Evolutionary conservation across 2,329 filamentous ascomycete genomes (phyloP).

Genomic region (Fusarium decemcellulare): DNA sequence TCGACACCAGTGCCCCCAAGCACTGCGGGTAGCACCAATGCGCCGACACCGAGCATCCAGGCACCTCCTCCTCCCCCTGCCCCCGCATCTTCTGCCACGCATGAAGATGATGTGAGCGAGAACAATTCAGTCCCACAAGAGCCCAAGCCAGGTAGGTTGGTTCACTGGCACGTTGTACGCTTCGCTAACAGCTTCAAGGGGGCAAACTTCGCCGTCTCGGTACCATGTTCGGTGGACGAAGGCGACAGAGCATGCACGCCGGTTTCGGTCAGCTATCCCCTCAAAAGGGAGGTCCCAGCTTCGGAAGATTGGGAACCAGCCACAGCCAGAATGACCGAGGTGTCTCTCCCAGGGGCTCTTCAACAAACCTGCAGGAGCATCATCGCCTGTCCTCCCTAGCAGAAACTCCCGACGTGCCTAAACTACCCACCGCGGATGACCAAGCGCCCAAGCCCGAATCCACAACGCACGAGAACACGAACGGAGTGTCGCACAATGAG

Average conservation of each 20-base stretch:
- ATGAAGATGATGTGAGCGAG: conserved; percentile 58
- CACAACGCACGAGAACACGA: conserved; percentile 59
- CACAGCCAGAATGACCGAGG: conserved; percentile 62
- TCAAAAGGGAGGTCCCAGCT: conserved; percentile 65
- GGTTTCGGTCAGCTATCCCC: conserved; percentile 72
- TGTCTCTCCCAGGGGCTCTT: conserved; percentile 71
- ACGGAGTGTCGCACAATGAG: conserved; percentile 57
- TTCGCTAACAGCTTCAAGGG: conserved; percentile 54
- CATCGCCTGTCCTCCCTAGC: conserved; percentile 69
- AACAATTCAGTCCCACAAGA: conserved; percentile 54
- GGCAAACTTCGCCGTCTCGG: conserved; percentile 75
- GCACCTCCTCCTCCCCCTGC: conserved; percentile 30
- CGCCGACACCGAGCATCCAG: conserved; percentile 25
- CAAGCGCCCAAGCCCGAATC: conserved; percentile 39
- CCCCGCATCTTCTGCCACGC: conserved; percentile 34
- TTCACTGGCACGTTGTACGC: neutral
- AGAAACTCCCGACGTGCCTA: conserved; percentile 66
- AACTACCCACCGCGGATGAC: conserved; percentile 46
- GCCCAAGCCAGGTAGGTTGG: conserved; percentile 54
- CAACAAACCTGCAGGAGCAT: conserved; percentile 70
- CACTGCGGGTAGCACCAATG: conserved; percentile 43
- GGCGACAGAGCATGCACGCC: conserved; percentile 76
- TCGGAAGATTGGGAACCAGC: conserved; percentile 76
- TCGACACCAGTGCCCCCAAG: conserved; percentile 46
- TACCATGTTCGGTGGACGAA: conserved; percentile 74